phyloP scores from a whole-genome alignment of 208 protist genomes.

The Naegleria lovaniensis region DNA sequence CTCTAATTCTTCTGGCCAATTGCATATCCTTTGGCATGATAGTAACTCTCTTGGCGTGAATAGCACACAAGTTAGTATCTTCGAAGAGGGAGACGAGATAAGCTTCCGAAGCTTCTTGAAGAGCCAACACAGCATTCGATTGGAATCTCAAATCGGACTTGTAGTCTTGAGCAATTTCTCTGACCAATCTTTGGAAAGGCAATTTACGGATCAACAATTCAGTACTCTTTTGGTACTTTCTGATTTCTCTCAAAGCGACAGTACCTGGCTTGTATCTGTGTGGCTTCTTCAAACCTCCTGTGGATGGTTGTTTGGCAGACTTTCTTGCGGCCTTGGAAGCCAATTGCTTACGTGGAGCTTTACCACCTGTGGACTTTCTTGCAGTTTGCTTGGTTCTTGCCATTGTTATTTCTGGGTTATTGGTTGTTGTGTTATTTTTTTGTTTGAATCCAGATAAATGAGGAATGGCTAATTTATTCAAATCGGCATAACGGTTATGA shows the following conservation, averaged over 20 bases:
- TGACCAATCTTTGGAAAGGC: slow-evolving; percentile 98
- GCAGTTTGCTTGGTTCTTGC: slow-evolving; percentile 89
- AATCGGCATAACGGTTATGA: neutral
- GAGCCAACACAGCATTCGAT: slow-evolving; percentile 62
- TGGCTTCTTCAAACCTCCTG: slow-evolving; percentile 82
- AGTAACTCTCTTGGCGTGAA: slow-evolving; percentile 74
- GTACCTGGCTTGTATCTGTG: slow-evolving; percentile 96
- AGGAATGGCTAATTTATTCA: no score
- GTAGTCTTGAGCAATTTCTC: slow-evolving; percentile 92
- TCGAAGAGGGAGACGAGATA: slow-evolving; percentile 81
- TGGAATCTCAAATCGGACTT: slow-evolving; percentile 79
- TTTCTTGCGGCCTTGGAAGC: slow-evolving; percentile 87
- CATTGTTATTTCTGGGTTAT: neutral
- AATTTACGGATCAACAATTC: slow-evolving; percentile 96
- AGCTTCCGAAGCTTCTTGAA: slow-evolving; percentile 79
- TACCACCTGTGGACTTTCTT: slow-evolving; percentile 91
- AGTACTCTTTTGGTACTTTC: slow-evolving; percentile 95
- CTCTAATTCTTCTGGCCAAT: slow-evolving; percentile 29
- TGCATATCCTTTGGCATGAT: slow-evolving; percentile 69
- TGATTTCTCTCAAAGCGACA: slow-evolving; percentile 96
- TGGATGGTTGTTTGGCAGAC: slow-evolving; percentile 52
- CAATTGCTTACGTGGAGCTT: slow-evolving; percentile 84
- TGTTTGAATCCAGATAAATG: neutral
- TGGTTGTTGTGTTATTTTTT: neutral
- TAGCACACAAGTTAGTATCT: slow-evolving; percentile 75